Conservation (phyloP, 2,329 filamentous ascomycete genomes). For the Truncatella angustata region DNA sequence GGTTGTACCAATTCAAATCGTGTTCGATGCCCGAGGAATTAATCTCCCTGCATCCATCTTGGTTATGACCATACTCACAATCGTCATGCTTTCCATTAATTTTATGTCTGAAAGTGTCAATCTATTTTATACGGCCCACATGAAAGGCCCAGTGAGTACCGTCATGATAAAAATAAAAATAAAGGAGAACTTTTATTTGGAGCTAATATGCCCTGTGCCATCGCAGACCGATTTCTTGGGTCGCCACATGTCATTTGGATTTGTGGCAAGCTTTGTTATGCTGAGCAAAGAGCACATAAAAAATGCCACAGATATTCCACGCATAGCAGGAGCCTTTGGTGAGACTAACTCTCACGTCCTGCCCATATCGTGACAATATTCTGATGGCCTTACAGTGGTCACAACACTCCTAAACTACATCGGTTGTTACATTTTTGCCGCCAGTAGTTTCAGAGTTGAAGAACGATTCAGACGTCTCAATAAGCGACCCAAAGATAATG, state of each 20-base stretch:
- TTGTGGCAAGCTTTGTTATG: constrained; percentile 29
- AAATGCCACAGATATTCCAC: constrained; percentile 20
- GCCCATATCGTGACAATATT: background rate
- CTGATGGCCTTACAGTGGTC: constrained; percentile 16
- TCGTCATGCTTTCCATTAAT: constrained; percentile 22
- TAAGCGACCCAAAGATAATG: constrained; percentile 17
- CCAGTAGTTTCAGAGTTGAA: constrained; percentile 22
- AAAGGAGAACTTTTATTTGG: too few relatives aligned
- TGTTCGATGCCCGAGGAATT: constrained; percentile 20
- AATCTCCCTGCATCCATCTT: constrained; percentile 29
- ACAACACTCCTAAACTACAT: constrained; percentile 25
- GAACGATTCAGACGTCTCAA: constrained; percentile 17
- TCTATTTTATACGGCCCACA: constrained; percentile 21
- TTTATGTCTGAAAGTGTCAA: constrained; percentile 16
- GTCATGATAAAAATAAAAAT: too few relatives aligned
- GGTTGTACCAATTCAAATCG: constrained; percentile 25
- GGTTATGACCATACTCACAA: constrained; percentile 23
- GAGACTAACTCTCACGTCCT: constrained; percentile 9
- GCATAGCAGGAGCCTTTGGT: constrained; percentile 26
- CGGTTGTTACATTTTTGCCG: constrained; percentile 19
- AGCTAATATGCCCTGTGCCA: background rate
- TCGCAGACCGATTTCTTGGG: constrained; percentile 25
- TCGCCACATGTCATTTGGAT: constrained; percentile 31
- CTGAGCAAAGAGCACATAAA: constrained; percentile 28
- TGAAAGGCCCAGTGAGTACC: constrained; percentile 22